Evolutionary conservation across 768 basidiomycete genomes (phyloP), one percentile per base, ranked within the genome.

Genomic region (Guyanaporus albipodus): DNA sequence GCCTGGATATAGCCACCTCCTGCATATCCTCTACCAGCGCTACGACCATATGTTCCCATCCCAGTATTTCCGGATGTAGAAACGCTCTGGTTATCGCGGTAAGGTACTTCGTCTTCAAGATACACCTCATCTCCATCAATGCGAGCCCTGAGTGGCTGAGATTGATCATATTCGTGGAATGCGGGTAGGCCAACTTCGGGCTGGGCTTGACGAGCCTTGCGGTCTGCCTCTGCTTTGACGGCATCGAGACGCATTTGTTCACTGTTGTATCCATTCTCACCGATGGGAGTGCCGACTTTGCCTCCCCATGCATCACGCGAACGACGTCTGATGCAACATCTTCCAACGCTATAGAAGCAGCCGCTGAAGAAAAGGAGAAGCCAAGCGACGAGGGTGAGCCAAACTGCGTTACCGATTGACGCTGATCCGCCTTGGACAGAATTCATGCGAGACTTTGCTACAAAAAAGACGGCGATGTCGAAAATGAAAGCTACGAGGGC

Each of bases 401-500:
- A 97, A 34, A 94, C 78, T 18, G 87, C 91, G 48, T 77, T 85
- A n/a, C 94, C 94, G 8, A 94, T 85, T 17, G 73, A 69, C 0
- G 95, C 93, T 0, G 73, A 74, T 6, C 89, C 92, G 17, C 91
- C 83, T 4, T 73, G 55, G n/a, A 82, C 77, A 15, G 58, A 50
- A 63, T 89, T 87, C 65, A 99, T 86, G 43, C 93, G 81, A 35
- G 87, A 71, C 61, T 85, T 92, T 48, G 89, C 89, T 46, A 95
- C 69, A 73, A 90, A 91, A 71, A 97, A 98, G 47, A 96, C 71
- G 55, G 79, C 87, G 48, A 97, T 69, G 66, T 99, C 96, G 67
- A 97, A 93, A 26, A 95, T 80, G 67, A 97, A 94, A 5, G 94
- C 93, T 35, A 90, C 59, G 49, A 98, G 73, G 41, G 91, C 77